phyloP scores from a whole-genome alignment of 1,139 yeast species.

The Candida albicans region DNA sequence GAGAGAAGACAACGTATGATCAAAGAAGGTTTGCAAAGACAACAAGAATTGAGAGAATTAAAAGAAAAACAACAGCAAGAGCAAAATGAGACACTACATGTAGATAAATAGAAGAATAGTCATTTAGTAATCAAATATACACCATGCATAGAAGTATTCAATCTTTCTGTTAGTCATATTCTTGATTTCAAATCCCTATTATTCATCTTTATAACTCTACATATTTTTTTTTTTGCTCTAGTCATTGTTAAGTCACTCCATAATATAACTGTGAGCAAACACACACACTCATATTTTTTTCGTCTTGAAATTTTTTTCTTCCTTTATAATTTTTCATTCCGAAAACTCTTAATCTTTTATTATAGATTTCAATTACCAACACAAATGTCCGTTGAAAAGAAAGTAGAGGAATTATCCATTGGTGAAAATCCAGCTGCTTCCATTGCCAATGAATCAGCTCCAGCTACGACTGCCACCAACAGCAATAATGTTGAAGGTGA shows the following conservation, averaged over 20 bases:
- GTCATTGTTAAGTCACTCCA: too few relatives aligned
- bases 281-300: too few relatives aligned
- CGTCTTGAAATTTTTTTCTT: slow-evolving; percentile 5
- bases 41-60: slow-evolving; percentile 32
- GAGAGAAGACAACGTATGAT: slow-evolving; percentile 61
- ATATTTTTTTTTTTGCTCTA: too few relatives aligned
- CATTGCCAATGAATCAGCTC: slow-evolving; percentile 17
- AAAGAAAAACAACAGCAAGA: slow-evolving; percentile 16
- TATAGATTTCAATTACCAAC: slow-evolving; percentile 1
- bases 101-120: neutral
- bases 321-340: neutral
- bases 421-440: slow-evolving; percentile 13
- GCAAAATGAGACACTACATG: neutral
- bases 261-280: neutral
- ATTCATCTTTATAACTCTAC: too few relatives aligned
- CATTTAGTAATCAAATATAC: neutral
- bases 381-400: slow-evolving; percentile 15
- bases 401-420: slow-evolving; percentile 16
- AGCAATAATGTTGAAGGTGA: slow-evolving; percentile 12
- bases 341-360: slow-evolving; percentile 1
- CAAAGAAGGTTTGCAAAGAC: slow-evolving; percentile 58
- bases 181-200: too few relatives aligned
- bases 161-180: too few relatives aligned
- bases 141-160: too few relatives aligned
- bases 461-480: slow-evolving; percentile 4